phyloP scores from a whole-genome alignment of 2,329 filamentous ascomycete species.

The Nemania bipapillata region DNA sequence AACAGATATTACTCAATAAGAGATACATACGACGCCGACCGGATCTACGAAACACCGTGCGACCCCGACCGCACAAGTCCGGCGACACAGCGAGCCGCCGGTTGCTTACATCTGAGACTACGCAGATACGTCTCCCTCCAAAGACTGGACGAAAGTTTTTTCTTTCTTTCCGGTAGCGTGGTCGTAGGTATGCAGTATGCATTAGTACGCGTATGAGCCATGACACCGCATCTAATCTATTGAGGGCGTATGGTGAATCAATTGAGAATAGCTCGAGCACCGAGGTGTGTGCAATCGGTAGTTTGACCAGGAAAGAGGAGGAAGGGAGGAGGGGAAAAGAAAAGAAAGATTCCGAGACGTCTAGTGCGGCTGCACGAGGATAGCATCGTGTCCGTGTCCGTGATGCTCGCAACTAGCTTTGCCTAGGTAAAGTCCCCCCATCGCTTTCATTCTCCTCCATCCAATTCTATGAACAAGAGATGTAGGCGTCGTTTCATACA shows the following conservation, averaged over 20 bases:
- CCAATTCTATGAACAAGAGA: not conserved
- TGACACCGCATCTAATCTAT: not conserved
- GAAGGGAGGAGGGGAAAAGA: not conserved
- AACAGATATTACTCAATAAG: not conserved
- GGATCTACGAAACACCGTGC: constrained; percentile 20
- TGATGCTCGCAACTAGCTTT: not conserved
- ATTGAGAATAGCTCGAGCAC: not conserved
- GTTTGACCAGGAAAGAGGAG: not conserved
- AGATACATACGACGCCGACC: not conserved
- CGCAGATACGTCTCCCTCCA: not conserved
- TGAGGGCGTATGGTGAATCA: not conserved
- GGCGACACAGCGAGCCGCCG: constrained; percentile 12
- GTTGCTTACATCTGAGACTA: constrained; percentile 18
- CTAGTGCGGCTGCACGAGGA: not conserved
- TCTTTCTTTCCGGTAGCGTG: not conserved
- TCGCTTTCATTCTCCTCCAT: not conserved
- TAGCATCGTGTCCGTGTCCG: too few relatives aligned
- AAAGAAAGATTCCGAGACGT: not conserved
- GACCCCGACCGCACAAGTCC: constrained; percentile 11
- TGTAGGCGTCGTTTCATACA: not conserved
- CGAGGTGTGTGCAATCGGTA: not conserved
- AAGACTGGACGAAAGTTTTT: not conserved
- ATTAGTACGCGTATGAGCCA: not conserved
- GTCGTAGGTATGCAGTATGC: not conserved
- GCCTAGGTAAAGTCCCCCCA: too few relatives aligned